Evolutionary conservation across 768 basidiomycete genomes (phyloP), one percentile per base, ranked within the genome.

Genomic region (Serendipita indica): DNA sequence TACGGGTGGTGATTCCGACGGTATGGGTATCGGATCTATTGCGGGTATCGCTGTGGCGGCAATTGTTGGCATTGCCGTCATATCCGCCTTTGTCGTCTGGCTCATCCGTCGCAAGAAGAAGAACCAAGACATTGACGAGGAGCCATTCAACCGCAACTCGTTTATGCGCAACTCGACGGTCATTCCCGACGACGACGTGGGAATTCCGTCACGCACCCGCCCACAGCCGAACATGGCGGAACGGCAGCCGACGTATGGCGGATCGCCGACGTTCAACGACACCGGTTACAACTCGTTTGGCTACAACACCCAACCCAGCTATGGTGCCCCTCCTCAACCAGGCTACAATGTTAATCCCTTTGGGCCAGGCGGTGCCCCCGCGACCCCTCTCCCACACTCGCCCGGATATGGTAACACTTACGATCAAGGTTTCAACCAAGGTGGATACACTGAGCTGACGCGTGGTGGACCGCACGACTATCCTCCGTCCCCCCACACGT

Each of bases 151-250:
- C 61, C 69, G 81, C 1, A 67, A 70, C 41, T 75, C 75, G 7
- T 84, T 84, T 74, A 77, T 79, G 57, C 79, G 81, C 57, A 74
- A 77, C 62, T 86, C 84, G 13, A 78, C 77, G n/a, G 66, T 81
- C 14, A 67, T 84, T 22, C 70, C 81, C 22, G 72, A 79, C 46
- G 82, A 83, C 18, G 64, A 62, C 16, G 37, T 49, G 10, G 34
- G 58, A 25, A 59, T 58, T 33, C 14, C 62, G 10, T 60, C 43
- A 32, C 46, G 46, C 7, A 49, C 20, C 22, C 45, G 59, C 13
- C 74, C 77, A n/a, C 71, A 70, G 16, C 82, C 83, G n/a, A 73
- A 75, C 28, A 83, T 83, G 82, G 74, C 79, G 56, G 77, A 84
- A 64, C 72, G 72, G 45, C 76, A 75, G 62, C 59, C 49, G 35